Evolutionary conservation across 2,329 filamentous ascomycete genomes (phyloP).

Genomic region (Aureobasidium sp.): DNA sequence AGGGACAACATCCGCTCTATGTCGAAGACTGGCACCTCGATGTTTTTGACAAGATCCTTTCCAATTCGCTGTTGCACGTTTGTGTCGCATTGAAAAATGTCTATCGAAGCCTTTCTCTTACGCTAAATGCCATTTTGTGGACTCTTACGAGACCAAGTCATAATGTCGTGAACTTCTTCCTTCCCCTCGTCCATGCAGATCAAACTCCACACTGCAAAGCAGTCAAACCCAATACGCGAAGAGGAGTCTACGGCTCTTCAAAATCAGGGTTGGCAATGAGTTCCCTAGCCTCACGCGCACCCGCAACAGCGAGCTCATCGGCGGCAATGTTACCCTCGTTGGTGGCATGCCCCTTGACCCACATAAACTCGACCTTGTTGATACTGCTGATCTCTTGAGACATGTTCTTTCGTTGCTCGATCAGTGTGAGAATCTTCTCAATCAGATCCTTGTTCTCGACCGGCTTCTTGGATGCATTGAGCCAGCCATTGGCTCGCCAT

Average conservation of each 20-base stretch:
- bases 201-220: not conserved
- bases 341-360: slow-evolving; percentile 79
- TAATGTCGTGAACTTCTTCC: not conserved
- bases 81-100: not conserved
- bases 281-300: slow-evolving; percentile 38
- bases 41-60: not conserved
- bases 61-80: not conserved
- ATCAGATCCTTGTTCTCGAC: slow-evolving; percentile 88
- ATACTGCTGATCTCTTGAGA: slow-evolving; percentile 32
- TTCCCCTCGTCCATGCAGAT: slow-evolving; percentile 3
- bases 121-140: not conserved
- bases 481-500: slow-evolving; percentile 74
- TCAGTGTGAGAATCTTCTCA: slow-evolving; percentile 58
- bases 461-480: slow-evolving; percentile 56
- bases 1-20: not conserved
- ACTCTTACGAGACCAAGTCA: not conserved
- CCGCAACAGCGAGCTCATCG: slow-evolving; percentile 65
- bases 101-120: not conserved
- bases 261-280: slow-evolving; percentile 1
- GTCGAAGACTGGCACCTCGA: not conserved
- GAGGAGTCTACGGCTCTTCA: not conserved
- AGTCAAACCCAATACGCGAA: not conserved
- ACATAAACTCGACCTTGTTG: slow-evolving; percentile 53
- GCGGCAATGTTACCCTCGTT: slow-evolving; percentile 71
- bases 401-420: slow-evolving; percentile 52